Evolutionary conservation across 768 basidiomycete genomes (phyloP).

Genomic region (Agaricus blazei): DNA sequence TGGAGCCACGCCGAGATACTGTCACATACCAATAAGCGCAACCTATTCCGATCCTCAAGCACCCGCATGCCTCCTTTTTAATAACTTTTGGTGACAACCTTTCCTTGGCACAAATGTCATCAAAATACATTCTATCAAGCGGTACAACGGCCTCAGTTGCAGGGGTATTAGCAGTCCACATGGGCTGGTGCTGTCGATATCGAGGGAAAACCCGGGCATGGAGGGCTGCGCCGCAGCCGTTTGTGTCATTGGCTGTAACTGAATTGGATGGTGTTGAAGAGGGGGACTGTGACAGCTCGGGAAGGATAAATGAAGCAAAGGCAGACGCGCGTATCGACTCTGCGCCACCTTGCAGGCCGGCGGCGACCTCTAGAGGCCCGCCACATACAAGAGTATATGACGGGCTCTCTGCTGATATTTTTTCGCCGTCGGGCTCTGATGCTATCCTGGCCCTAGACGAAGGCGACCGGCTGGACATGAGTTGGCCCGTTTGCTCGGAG

Average conservation of each 20-base stretch:
- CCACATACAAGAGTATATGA: slow-evolving; percentile 26
- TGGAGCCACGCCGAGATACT: slow-evolving; percentile 11
- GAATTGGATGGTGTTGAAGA: slow-evolving; percentile 14
- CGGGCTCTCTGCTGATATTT: slow-evolving; percentile 16
- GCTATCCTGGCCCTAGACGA: slow-evolving; percentile 8
- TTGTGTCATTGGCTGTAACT: slow-evolving; percentile 26
- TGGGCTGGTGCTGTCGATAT: slow-evolving; percentile 15
- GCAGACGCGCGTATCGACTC: slow-evolving; percentile 10
- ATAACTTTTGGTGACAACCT: slow-evolving; percentile 8
- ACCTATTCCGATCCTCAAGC: neutral
- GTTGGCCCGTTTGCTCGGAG: slow-evolving; percentile 4
- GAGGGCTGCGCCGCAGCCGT: slow-evolving; percentile 61
- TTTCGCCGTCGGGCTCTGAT: slow-evolving; percentile 4
- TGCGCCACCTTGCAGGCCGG: neutral
- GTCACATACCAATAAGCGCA: slow-evolving; percentile 19
- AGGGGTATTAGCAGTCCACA: slow-evolving; percentile 53
- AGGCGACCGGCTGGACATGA: slow-evolving; percentile 16
- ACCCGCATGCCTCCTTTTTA: slow-evolving; percentile 5
- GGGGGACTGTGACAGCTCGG: slow-evolving; percentile 22
- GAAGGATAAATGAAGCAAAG: slow-evolving; percentile 28
- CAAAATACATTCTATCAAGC: slow-evolving; percentile 21
- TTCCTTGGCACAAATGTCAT: slow-evolving; percentile 10
- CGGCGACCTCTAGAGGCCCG: slow-evolving; percentile 12
- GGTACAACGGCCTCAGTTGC: slow-evolving; percentile 51
- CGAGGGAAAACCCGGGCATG: slow-evolving; percentile 42